A percentile compares a stretch with the other conserved stretches of the same genome.
These are phyloP conservation scores for Sugiyamaella japonica DNA, from an alignment of 1,139 yeast genomes.

Conservation along the genomic window DNA sequence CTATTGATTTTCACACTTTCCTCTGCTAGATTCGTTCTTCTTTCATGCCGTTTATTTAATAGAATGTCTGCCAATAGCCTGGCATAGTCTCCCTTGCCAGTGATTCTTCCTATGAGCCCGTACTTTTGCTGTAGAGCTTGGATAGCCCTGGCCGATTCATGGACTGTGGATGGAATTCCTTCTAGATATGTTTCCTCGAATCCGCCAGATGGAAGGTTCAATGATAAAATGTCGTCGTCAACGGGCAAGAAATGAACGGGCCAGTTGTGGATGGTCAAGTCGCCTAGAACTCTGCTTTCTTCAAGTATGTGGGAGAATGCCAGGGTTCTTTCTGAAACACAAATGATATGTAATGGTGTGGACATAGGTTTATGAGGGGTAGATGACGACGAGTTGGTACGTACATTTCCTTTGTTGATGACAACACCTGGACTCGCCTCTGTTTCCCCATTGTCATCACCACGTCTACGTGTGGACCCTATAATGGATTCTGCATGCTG, in stretches of 20 bases:
- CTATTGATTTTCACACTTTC: constrained; percentile 12
- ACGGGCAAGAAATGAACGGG: constrained; percentile 39
- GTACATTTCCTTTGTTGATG: not conserved
- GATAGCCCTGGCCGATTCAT: constrained; percentile 45
- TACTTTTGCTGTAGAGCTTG: constrained; percentile 40
- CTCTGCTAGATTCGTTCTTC: constrained; percentile 31
- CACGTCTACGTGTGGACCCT: not conserved
- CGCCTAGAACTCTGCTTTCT: constrained; percentile 43
- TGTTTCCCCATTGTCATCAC: not conserved
- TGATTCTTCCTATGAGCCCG: constrained; percentile 46
- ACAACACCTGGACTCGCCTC: not conserved
- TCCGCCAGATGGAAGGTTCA: constrained; percentile 39
- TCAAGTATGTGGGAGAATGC: constrained; percentile 39
- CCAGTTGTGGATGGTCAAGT: constrained; percentile 41
- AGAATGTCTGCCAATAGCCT: constrained; percentile 44
- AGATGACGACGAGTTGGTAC: not conserved
- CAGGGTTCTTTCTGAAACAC: constrained; percentile 40
- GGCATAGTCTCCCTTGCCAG: constrained; percentile 52
- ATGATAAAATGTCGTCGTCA: constrained; percentile 38
- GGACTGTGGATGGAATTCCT: constrained; percentile 43
- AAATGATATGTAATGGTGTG: constrained; percentile 29
- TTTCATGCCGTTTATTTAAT: constrained; percentile 31
- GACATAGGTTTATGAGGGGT: constrained; percentile 21
- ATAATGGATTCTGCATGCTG: constrained; percentile 32
- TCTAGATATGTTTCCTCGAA: constrained; percentile 40